These are phyloP conservation scores for Aspergillus sp. DNA, from an alignment of 2,329 filamentous ascomycete genomes.

Conservation along the genomic window DNA sequence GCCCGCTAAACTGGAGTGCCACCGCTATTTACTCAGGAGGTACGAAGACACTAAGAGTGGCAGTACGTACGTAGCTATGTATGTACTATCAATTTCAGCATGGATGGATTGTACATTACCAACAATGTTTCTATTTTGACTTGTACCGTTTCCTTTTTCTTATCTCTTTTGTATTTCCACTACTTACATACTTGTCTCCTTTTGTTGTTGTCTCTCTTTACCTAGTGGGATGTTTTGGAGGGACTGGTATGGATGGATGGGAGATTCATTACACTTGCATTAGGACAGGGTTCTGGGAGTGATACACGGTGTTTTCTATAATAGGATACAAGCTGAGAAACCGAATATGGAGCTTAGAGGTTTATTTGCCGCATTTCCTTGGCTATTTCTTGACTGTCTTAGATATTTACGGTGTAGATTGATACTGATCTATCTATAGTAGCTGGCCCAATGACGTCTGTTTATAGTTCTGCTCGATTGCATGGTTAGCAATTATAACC, in stretches of 20 bases:
- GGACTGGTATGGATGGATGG: not conserved
- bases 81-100: not conserved
- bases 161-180: not conserved
- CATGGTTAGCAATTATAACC: too few species aligned
- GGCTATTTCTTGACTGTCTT: not conserved
- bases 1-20: too few species aligned
- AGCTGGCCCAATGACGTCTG: not conserved
- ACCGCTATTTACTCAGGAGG: too few species aligned
- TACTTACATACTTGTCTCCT: not conserved
- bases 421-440: not conserved
- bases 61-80: not conserved
- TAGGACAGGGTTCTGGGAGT: constrained; percentile 2
- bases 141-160: not conserved
- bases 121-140: not conserved
- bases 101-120: not conserved
- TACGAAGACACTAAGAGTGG: not conserved
- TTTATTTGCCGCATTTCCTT: not conserved
- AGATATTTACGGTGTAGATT: not conserved
- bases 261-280: not conserved
- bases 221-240: not conserved
- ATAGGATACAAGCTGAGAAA: not conserved
- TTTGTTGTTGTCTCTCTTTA: not conserved
- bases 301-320: not conserved
- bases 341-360: not conserved
- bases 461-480: too few species aligned